Evolutionary conservation across 495 filamentous ascomycete species (phyloP).

Genomic region (Hypoxylon subgilvum): DNA sequence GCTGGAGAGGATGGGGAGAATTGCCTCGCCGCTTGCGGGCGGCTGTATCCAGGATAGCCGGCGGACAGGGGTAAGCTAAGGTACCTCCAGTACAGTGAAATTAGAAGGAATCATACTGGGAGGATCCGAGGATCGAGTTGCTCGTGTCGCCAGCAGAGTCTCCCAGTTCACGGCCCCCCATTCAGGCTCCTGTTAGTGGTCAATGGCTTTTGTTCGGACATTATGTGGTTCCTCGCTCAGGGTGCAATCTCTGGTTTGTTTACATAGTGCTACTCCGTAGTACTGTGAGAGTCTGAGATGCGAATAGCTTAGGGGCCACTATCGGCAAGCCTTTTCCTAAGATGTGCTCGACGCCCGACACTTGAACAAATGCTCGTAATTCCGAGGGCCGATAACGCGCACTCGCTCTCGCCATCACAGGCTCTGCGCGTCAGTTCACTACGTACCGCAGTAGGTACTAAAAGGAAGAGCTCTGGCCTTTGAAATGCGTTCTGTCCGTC

Average conservation of each 20-base stretch:
- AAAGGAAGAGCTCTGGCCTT: constrained; percentile 6
- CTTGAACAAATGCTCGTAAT: constrained; percentile 24
- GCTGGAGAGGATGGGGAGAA: constrained; percentile 10
- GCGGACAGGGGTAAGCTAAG: background rate
- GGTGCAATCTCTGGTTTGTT: constrained; percentile 37
- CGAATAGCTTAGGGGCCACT: constrained; percentile 16
- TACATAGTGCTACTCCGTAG: constrained; percentile 15
- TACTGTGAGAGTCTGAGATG: too few relatives aligned
- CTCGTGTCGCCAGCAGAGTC: constrained; percentile 39
- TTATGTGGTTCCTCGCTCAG: constrained; percentile 37
- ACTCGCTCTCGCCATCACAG: constrained; percentile 5
- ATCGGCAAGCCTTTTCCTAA: constrained; percentile 26
- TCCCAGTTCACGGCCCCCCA: constrained; percentile 33
- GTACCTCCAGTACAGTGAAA: constrained; percentile 21
- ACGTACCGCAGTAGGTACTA: too few relatives aligned
- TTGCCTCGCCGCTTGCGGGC: constrained; percentile 33
- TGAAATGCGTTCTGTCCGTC: constrained; percentile 5
- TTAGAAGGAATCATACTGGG: constrained; percentile 27
- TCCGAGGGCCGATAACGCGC: constrained; percentile 27
- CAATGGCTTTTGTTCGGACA: constrained; percentile 45
- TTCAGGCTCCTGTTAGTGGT: constrained; percentile 33
- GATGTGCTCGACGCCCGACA: constrained; percentile 18
- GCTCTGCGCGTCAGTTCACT: too few relatives aligned
- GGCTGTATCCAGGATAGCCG: constrained; percentile 25
- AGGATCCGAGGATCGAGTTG: constrained; percentile 40